Conservation (phyloP, 1,139 yeast genomes). For the Petasospora rhodanensis region DNA sequence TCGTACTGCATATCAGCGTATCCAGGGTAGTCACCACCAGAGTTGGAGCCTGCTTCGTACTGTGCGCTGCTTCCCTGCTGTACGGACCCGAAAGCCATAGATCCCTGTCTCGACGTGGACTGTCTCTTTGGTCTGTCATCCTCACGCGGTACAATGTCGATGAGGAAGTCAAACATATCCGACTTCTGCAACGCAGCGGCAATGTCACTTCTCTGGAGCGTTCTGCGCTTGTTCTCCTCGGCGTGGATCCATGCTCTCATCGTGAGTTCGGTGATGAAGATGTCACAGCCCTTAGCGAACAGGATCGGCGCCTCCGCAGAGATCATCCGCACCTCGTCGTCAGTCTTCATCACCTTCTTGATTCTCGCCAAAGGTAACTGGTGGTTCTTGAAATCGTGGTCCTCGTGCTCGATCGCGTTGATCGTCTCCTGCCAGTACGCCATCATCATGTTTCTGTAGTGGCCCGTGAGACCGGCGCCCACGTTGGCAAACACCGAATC, state of each 20-base stretch:
- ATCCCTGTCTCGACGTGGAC: slow-evolving; percentile 15
- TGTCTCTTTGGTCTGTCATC: slow-evolving; percentile 37
- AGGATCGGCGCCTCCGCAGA: slow-evolving; percentile 96
- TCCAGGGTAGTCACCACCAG: background rate
- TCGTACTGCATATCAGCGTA: slow-evolving; percentile 3
- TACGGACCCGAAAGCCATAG: slow-evolving; percentile 9
- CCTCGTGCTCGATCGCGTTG: slow-evolving; percentile 82
- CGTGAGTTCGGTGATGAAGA: slow-evolving; percentile 91
- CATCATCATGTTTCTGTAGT: slow-evolving; percentile 82
- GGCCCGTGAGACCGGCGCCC: slow-evolving; percentile 85
- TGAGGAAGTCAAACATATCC: slow-evolving; percentile 95
- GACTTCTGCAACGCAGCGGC: slow-evolving; percentile 93
- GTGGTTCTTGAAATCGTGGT: slow-evolving; percentile 89
- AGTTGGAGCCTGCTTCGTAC: no score
- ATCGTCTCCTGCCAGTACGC: slow-evolving; percentile 97
- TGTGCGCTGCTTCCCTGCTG: no score
- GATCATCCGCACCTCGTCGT: slow-evolving; percentile 95
- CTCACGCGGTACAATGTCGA: slow-evolving; percentile 91
- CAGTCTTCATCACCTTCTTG: slow-evolving; percentile 92
- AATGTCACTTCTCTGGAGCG: slow-evolving; percentile 88
- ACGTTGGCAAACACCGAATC: slow-evolving; percentile 85
- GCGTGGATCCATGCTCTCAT: slow-evolving; percentile 99
- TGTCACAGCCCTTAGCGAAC: slow-evolving; percentile 96
- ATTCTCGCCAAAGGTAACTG: slow-evolving; percentile 93
- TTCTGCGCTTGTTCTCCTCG: slow-evolving; percentile 90